phyloP scores from a whole-genome alignment of 2,329 filamentous ascomycete genomes.

The Pseudogymnoascus sp. region DNA sequence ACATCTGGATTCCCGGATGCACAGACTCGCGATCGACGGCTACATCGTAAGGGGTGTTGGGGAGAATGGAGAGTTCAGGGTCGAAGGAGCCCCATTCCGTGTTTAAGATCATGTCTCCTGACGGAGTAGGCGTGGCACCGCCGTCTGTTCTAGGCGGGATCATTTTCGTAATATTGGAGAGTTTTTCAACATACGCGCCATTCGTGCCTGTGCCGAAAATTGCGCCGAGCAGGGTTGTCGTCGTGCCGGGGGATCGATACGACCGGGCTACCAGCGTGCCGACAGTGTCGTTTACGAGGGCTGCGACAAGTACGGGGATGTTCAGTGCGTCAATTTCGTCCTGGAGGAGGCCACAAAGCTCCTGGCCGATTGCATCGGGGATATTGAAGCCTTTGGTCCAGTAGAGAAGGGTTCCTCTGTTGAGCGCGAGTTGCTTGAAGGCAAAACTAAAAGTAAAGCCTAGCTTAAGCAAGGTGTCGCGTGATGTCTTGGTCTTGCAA shows the following conservation, averaged over 20 bases:
- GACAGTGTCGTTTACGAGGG: conserved; percentile 94
- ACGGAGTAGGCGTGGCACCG: conserved; percentile 67
- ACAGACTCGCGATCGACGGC: conserved; percentile 71
- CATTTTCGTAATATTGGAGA: conserved; percentile 74
- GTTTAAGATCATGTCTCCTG: conserved; percentile 95
- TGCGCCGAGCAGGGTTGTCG: conserved; percentile 79
- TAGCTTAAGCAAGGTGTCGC: conserved; percentile 76
- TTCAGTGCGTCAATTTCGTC: conserved; percentile 77
- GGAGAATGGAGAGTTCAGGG: conserved; percentile 82
- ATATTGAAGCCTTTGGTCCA: conserved; percentile 99
- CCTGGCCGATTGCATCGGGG: conserved; percentile 84
- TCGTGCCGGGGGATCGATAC: conserved; percentile 85
- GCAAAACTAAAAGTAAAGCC: conserved; percentile 99
- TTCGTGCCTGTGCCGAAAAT: conserved; percentile 98
- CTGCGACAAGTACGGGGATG: conserved; percentile 88
- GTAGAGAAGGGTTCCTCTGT: conserved; percentile 86
- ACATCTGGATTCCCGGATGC: conserved; percentile 96
- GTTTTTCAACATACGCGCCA: conserved; percentile 92
- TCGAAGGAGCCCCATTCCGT: conserved; percentile 98
- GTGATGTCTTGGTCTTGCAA: conserved; percentile 54
- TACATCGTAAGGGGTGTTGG: conserved; percentile 75
- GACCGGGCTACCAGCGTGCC: conserved; percentile 96
- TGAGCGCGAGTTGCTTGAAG: conserved; percentile 87
- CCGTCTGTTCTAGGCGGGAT: conserved; percentile 47
- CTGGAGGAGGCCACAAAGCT: conserved; percentile 87